A percentile compares a stretch with the other conserved stretches of the same genome.
Evolutionary conservation across 768 basidiomycete species (phyloP).

Genomic region (Infundibulicybe gibba): DNA sequence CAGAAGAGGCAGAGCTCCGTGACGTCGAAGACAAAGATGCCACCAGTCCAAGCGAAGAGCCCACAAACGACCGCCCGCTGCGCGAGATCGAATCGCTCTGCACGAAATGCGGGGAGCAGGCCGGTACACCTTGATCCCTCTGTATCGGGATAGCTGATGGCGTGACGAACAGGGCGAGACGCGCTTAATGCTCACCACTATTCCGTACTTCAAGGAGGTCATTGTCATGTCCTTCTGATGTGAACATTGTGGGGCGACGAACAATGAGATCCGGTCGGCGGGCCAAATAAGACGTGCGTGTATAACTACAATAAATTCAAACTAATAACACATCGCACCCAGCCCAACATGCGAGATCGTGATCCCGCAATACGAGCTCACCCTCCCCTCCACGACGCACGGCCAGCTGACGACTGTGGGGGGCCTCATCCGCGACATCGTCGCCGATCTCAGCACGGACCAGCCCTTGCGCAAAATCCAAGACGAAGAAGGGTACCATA

Average conservation of each 20-base stretch:
- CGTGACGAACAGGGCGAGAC: slow-evolving; percentile 69
- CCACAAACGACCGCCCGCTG: slow-evolving; percentile 50
- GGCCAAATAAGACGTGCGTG: slow-evolving; percentile 76
- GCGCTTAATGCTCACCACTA: slow-evolving; percentile 83
- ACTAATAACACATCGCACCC: slow-evolving; percentile 86
- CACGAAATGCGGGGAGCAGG: slow-evolving; percentile 92
- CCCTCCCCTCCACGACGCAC: slow-evolving; percentile 76
- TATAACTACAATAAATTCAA: slow-evolving; percentile 27
- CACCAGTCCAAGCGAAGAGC: too few species aligned
- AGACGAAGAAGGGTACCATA: slow-evolving; percentile 64
- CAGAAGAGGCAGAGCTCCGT: slow-evolving; percentile 37
- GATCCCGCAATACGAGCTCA: slow-evolving; percentile 88
- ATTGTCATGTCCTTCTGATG: slow-evolving; percentile 97
- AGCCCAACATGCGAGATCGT: slow-evolving; percentile 71
- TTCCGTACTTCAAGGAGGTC: slow-evolving; percentile 93
- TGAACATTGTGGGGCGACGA: slow-evolving; percentile 83
- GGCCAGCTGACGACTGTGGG: slow-evolving; percentile 98
- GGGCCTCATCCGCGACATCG: slow-evolving; percentile 81
- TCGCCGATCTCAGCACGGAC: slow-evolving; percentile 73
- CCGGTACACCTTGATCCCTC: slow-evolving; percentile 25
- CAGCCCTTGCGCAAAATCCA: slow-evolving; percentile 84
- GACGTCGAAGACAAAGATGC: too few species aligned
- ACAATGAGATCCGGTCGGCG: slow-evolving; percentile 95
- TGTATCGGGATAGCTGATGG: slow-evolving; percentile 18
- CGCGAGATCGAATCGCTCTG: slow-evolving; percentile 90